phyloP scores from a whole-genome alignment of 106 monocot genomes.

The Dactylorhiza incarnata region DNA sequence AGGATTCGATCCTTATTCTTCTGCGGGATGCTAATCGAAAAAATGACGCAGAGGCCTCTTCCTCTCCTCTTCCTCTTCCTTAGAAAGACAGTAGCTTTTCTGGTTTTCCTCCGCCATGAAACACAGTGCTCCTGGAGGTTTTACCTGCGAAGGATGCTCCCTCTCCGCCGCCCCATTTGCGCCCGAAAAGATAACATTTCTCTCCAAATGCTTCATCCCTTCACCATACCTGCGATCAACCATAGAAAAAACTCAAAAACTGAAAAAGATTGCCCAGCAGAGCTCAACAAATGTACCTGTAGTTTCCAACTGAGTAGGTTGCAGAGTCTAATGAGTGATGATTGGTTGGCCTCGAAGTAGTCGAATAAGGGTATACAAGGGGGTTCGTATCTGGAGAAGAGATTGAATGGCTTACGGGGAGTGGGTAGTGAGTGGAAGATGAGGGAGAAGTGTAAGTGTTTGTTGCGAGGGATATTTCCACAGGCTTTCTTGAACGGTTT shows the following conservation, averaged over 20 bases:
- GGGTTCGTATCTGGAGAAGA: background rate
- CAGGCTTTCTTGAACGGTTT: slow-evolving; percentile 99
- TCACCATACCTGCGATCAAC: background rate
- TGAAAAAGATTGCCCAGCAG: background rate
- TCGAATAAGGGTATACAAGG: background rate
- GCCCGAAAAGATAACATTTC: background rate
- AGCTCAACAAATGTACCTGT: background rate
- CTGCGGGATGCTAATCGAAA: slow-evolving; percentile 54
- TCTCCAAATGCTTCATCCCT: background rate
- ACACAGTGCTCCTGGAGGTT: slow-evolving; percentile 32
- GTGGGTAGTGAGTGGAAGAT: background rate
- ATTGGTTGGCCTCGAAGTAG: background rate
- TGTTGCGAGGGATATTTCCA: slow-evolving; percentile 56
- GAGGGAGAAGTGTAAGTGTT: background rate
- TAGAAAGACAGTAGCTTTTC: background rate
- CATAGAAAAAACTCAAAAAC: background rate
- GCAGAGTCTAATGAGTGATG: background rate
- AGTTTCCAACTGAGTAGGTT: background rate
- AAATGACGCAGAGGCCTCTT: slow-evolving; percentile 22
- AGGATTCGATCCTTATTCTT: slow-evolving; percentile 15
- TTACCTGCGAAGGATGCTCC: slow-evolving; percentile 54
- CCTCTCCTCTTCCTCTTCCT: slow-evolving; percentile 8
- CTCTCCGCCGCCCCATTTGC: slow-evolving; percentile 16
- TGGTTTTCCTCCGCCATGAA: slow-evolving; percentile 28
- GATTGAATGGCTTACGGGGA: background rate